phyloP scores from a whole-genome alignment of 768 basidiomycete genomes.

The Mrakia frigida region DNA sequence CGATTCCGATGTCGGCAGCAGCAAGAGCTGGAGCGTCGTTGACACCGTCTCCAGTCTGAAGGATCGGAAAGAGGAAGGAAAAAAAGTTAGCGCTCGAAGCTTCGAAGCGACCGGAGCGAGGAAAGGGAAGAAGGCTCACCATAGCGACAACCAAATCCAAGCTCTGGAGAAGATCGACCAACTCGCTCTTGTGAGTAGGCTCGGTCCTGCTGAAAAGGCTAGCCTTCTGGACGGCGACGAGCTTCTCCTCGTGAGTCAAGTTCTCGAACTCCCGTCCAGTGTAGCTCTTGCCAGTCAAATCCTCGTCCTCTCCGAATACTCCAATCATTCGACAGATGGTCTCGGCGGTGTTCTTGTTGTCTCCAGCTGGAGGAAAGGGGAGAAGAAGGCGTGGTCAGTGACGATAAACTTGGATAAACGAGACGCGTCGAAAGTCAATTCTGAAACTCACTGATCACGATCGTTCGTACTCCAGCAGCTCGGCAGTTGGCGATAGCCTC shows the following conservation, averaged over 20 bases:
- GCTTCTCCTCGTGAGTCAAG: constrained; percentile 71
- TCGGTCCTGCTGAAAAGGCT: constrained; percentile 90
- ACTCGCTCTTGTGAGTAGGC: constrained; percentile 86
- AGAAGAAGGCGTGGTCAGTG: too few relatives aligned
- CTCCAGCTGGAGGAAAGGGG: constrained; percentile 40
- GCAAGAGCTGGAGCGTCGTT: constrained; percentile 97
- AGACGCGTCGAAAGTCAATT: too few relatives aligned
- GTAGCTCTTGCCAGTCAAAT: constrained; percentile 89
- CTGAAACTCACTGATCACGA: constrained; percentile 65
- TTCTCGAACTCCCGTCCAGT: constrained; percentile 88
- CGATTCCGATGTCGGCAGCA: constrained; percentile 95
- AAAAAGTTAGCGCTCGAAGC: neutral
- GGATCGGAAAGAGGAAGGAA: neutral
- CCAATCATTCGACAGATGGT: constrained; percentile 95
- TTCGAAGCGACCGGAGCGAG: neutral
- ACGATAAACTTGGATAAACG: too few relatives aligned
- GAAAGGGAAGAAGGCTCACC: constrained; percentile 49
- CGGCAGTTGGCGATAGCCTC: constrained; percentile 81
- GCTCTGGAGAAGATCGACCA: constrained; percentile 88
- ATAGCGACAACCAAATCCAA: constrained; percentile 92
- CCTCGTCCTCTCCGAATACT: constrained; percentile 79
- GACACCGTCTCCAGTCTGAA: constrained; percentile 89
- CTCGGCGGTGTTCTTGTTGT: constrained; percentile 69
- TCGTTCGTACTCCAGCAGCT: constrained; percentile 87
- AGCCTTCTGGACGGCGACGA: constrained; percentile 78